These are phyloP conservation scores for Fusarium annulatum DNA, from an alignment of 2,329 filamentous ascomycete genomes.

Conservation along the genomic window DNA sequence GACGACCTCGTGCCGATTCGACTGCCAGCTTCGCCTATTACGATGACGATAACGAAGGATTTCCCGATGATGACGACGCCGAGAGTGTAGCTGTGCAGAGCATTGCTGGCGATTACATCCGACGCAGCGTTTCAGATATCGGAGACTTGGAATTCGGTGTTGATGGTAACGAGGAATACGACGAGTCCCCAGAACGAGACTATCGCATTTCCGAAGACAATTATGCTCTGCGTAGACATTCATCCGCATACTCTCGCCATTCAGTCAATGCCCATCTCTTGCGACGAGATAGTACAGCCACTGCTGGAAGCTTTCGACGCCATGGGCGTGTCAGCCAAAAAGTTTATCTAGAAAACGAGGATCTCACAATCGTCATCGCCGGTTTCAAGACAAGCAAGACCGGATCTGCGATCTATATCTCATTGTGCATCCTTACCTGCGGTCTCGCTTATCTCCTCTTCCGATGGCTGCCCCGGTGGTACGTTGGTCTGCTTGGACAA, in stretches of 20 bases:
- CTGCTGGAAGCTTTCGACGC: conserved; percentile 71
- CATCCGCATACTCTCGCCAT: conserved; percentile 68
- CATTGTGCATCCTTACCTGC: conserved; percentile 76
- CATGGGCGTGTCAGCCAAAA: conserved; percentile 83
- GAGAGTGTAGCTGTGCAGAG: conserved; percentile 47
- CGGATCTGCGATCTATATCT: conserved; percentile 76
- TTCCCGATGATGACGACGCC: conserved; percentile 45
- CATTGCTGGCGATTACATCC: conserved; percentile 40
- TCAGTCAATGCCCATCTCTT: conserved; percentile 74
- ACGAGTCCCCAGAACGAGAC: conserved; percentile 55
- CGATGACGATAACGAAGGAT: conserved; percentile 67
- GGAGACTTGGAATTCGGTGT: conserved; percentile 55
- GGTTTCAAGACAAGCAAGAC: conserved; percentile 83
- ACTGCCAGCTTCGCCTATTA: conserved; percentile 92
- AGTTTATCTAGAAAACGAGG: conserved; percentile 91
- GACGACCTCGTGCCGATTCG: conserved; percentile 82
- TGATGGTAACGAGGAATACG: conserved; percentile 55
- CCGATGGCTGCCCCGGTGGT: conserved; percentile 90
- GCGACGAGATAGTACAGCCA: conserved; percentile 76
- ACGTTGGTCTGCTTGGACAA: conserved; percentile 78
- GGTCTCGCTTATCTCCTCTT: conserved; percentile 87
- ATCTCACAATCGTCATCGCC: conserved; percentile 91
- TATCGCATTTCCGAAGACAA: conserved; percentile 56
- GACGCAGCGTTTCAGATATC: conserved; percentile 52
- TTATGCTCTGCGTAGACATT: conserved; percentile 67